These are phyloP conservation scores for Claviceps maximensis DNA, from an alignment of 2,329 filamentous ascomycete genomes.

Conservation along the genomic window DNA sequence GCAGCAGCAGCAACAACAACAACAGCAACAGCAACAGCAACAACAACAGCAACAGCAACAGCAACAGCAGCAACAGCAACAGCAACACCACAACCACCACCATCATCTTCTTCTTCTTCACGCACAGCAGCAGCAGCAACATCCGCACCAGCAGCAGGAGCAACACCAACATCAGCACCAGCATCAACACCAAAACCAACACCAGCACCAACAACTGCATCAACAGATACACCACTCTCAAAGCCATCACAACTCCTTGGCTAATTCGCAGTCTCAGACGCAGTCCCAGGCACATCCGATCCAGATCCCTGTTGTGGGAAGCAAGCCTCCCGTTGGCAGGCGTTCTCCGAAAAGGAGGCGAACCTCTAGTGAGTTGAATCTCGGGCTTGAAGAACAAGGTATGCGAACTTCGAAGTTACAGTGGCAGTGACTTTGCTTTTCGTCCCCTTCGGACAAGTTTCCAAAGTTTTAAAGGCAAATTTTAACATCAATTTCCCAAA, in stretches of 20 bases:
- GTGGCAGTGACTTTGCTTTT: too few species aligned
- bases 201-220: slow-evolving; percentile 5
- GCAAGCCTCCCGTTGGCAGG: slow-evolving; percentile 10
- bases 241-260: background rate
- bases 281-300: slow-evolving; percentile 1
- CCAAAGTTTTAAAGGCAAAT: background rate
- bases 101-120: background rate
- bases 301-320: slow-evolving; percentile 2
- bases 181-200: too few species aligned
- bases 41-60: slow-evolving; percentile 6
- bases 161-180: too few species aligned
- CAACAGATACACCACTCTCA: slow-evolving; percentile 7
- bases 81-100: slow-evolving; percentile 7
- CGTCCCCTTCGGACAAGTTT: too few species aligned
- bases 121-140: background rate
- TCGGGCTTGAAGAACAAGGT: slow-evolving; percentile 23
- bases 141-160: background rate
- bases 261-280: slow-evolving; percentile 4
- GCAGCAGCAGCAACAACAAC: slow-evolving; percentile 18
- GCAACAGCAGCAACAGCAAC: slow-evolving; percentile 20
- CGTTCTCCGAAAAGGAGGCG: slow-evolving; percentile 26
- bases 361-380: slow-evolving; percentile 19
- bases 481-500: slow-evolving; percentile 4
- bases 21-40: slow-evolving; percentile 9
- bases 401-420: slow-evolving; percentile 10